phyloP scores from a whole-genome alignment of 192 early-diverging fungal species.

The Coemansia sp. region DNA sequence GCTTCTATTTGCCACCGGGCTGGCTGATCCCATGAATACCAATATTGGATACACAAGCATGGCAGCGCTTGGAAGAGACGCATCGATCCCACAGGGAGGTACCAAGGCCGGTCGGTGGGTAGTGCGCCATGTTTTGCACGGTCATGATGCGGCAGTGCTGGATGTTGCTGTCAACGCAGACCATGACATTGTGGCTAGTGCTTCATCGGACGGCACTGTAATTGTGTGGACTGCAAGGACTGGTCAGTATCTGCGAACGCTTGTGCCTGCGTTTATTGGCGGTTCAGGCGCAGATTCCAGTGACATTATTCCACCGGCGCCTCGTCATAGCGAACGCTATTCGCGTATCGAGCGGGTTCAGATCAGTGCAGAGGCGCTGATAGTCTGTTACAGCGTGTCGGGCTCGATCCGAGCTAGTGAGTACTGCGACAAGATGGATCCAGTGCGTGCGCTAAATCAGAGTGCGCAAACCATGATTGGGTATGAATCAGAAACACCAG shows the following conservation, averaged over 20 bases:
- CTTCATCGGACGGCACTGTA: conserved; percentile 39
- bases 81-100: not conserved
- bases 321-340: conserved; percentile 12
- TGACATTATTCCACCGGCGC: conserved; percentile 16
- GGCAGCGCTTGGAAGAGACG: conserved; percentile 3
- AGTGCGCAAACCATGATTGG: not conserved
- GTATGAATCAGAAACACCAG: not conserved
- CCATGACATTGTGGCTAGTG: conserved; percentile 39
- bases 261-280: conserved; percentile 11
- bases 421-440: conserved; percentile 29
- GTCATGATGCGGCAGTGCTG: conserved; percentile 41
- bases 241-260: conserved; percentile 36
- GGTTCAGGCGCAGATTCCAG: not conserved
- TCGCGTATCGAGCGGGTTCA: conserved; percentile 38
- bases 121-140: conserved; percentile 27
- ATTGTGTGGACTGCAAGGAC: conserved; percentile 27
- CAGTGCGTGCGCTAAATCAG: conserved; percentile 15
- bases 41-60: conserved; percentile 30
- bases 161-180: conserved; percentile 31
- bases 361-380: conserved; percentile 29
- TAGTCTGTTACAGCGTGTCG: conserved; percentile 44
- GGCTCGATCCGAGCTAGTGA: conserved; percentile 11
- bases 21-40: conserved; percentile 40
- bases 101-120: conserved; percentile 12
- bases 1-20: conserved; percentile 33